Evolutionary conservation across 176 grass and related monocot genomes (phyloP), one percentile per base, ranked within the genome.

Genomic region (Zea luxurians): DNA sequence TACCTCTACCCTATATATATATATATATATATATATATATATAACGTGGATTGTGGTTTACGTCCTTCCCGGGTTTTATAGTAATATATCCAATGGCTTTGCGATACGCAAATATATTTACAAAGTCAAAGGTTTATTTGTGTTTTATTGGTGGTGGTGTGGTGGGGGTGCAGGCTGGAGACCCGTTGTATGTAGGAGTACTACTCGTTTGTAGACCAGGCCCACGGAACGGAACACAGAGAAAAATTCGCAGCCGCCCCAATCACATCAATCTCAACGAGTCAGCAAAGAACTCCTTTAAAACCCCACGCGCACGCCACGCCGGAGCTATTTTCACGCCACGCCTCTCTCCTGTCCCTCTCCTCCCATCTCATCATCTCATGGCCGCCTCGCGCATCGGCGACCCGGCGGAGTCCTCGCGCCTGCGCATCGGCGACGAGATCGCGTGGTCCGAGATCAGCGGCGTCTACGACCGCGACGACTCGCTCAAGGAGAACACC

Each of bases 401-500:
- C 77, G 37, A 72, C 42, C 90, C 86, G 61, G 53, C 89, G 70
- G 89, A 83, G 11, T 92, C 92, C 0, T 58, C 44, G 38, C 27
- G 54, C 17, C 76, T 81, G 6, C 78, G 46, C 4, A 83, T 84
- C 54, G 86, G 78, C 21, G 88, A 84, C 17, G 92, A 90, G 10
- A 20, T 89, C 67, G 67, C 89, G 42, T 95, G 96, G 96, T 84
- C 78, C 3, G 96, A 86, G 64, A 64, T 84, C 70, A 74, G 34
- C 70, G 79, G 77, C 74, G 85, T 94, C 6, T 99, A 93, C 77
- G 92, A 91, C 62, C 92, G 92, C 16, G 96, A 99, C 10, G 86
- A 92, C n/a, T 99, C 96, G 0, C 84, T 91, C 36, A 99, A 89
- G 84, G 96, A 89, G 63, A 92, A 78, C 90, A 99, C 96, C 64